Evolutionary conservation across 2,329 filamentous ascomycete species (phyloP), one percentile per base, ranked within the genome.

Genomic region (Purpureocillium lavendulum): DNA sequence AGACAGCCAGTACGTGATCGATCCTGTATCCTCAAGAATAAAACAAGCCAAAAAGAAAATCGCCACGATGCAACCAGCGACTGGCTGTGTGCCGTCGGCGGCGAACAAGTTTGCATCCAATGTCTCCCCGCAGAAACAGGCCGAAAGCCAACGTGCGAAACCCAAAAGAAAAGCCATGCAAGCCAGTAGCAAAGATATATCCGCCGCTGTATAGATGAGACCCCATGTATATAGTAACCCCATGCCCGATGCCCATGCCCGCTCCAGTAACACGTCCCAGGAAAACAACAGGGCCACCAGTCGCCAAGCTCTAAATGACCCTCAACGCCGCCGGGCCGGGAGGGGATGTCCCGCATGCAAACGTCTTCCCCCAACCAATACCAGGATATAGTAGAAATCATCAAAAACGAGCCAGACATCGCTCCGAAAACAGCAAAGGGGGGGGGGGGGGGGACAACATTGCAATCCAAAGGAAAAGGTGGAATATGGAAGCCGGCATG

Each of bases 341-440:
- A 40, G 12, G 37, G 30, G 31, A 35, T 14, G 26, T 16, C 18
- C 33, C 36, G 21, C 28, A 46, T 39, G 36, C 39, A 35, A 33
- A 26, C 5, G 10, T 26, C 30, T 30, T 24, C 15, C 14, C 32
- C n/a, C 15, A 34, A 33, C 29, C 17, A 18, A 26, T 24, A 40
- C 16, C 32, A 30, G 13, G 14, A 30, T 35, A 12, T 21, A 13
- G 30, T 24, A 11, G 16, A 29, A 30, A 30, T 12, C 21, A 26
- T 6, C 21, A 26, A 26, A 26, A 10, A 26, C 21, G 21, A 26
- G 21, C 21, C 21, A 26, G 21, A 10, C 21, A 26, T 5, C 21
- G 21, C 42, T 40, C 42, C 52, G 44, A 46, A 45, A 38, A 45
- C 48, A 40, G 38, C 33, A 47, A 18, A 15, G 36, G 21, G 30